A percentile compares a stretch with the other conserved stretches of the same genome.
phyloP scores from a whole-genome alignment of 306 rosid genomes.

The Arachis hypogaea region DNA sequence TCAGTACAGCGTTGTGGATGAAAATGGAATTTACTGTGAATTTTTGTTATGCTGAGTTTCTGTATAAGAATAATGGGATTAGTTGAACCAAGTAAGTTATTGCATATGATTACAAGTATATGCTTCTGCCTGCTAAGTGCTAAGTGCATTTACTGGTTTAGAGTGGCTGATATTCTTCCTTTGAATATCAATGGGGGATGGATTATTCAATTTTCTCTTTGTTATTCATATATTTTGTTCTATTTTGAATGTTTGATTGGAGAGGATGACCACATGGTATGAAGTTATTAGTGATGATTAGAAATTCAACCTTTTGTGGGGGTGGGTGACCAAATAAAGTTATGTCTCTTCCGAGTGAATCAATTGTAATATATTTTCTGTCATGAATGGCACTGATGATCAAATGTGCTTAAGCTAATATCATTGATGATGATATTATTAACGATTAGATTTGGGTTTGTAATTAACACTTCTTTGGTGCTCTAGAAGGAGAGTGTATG shows the following conservation, averaged over 20 bases:
- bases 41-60: constrained; percentile 19
- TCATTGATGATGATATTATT: no score
- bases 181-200: not conserved
- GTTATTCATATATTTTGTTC: not conserved
- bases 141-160: constrained; percentile 7
- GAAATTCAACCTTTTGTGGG: no score
- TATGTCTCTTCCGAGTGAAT: not conserved
- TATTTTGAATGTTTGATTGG: constrained; percentile 1
- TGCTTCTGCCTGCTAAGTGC: no score
- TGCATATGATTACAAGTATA: not conserved
- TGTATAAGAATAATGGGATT: not conserved
- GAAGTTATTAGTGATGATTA: not conserved
- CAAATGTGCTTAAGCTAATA: not conserved
- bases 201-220: constrained; percentile 1
- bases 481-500: not conserved
- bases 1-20: not conserved
- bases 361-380: not conserved
- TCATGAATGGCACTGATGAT: not conserved
- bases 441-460: no score
- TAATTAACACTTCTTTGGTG: no score
- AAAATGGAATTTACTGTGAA: constrained; percentile 5
- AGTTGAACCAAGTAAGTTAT: not conserved
- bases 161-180: constrained; percentile 20
- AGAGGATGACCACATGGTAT: not conserved
- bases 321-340: not conserved